These are phyloP conservation scores for Stereocaulon alpinum DNA, from an alignment of 495 filamentous ascomycete species.

Conservation along the genomic window DNA sequence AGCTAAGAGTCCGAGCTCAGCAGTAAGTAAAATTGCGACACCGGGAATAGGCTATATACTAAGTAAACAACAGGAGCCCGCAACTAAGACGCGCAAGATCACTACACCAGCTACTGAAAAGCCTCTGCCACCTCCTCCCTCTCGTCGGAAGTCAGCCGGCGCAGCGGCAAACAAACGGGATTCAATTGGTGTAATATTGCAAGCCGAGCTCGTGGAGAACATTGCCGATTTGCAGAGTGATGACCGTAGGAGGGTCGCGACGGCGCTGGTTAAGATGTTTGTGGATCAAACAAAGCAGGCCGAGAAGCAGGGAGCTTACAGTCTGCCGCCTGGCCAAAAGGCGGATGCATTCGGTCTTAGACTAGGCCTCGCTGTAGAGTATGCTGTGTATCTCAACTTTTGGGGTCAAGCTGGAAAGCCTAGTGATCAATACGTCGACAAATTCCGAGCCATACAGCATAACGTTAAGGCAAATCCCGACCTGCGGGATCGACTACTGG, in stretches of 20 bases:
- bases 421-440: slow-evolving; percentile 42
- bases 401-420: slow-evolving; percentile 41
- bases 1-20: slow-evolving; percentile 15
- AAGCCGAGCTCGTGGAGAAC: slow-evolving; percentile 25
- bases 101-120: slow-evolving; percentile 25
- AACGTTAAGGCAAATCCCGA: slow-evolving; percentile 81
- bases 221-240: slow-evolving; percentile 37
- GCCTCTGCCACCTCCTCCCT: slow-evolving; percentile 19
- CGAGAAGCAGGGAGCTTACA: slow-evolving; percentile 40
- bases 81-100: slow-evolving; percentile 44
- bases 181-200: slow-evolving; percentile 23
- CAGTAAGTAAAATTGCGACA: slow-evolving; percentile 10
- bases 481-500: slow-evolving; percentile 65
- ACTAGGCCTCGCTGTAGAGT: slow-evolving; percentile 64
- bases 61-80: slow-evolving; percentile 26
- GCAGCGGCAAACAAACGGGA: slow-evolving; percentile 22
- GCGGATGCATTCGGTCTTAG: slow-evolving; percentile 42
- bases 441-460: slow-evolving; percentile 56
- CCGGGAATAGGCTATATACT: background rate
- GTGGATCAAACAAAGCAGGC: slow-evolving; percentile 41
- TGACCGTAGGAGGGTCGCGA: slow-evolving; percentile 41
- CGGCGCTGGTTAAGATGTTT: slow-evolving; percentile 43
- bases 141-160: slow-evolving; percentile 30
- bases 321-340: slow-evolving; percentile 42
- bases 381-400: slow-evolving; percentile 50